phyloP scores from a whole-genome alignment of 2,329 filamentous ascomycete species.

The Botrytis squamosa region DNA sequence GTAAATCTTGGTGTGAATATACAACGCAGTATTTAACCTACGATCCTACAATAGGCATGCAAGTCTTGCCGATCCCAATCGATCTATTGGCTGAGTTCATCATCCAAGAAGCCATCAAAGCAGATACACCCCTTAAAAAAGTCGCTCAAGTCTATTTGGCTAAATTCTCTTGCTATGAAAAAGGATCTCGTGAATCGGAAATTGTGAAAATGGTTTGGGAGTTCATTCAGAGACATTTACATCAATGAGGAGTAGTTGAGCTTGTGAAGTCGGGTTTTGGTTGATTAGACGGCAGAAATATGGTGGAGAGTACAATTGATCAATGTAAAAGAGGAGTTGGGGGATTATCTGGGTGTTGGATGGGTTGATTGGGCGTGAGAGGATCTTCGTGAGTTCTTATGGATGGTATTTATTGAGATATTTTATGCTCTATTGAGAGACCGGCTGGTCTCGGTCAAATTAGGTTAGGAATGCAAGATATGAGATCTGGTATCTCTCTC shows the following conservation, averaged over 20 bases:
- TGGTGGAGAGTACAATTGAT: not conserved
- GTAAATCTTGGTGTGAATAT: not conserved
- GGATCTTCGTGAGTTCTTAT: not conserved
- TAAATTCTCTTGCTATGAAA: not conserved
- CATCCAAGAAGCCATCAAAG: not conserved
- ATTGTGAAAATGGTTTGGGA: not conserved
- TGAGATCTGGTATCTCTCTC: not conserved
- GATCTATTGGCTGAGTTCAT: not conserved
- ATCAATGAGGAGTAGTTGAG: not conserved
- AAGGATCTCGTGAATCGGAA: not conserved
- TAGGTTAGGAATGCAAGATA: not conserved
- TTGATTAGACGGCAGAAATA: not conserved
- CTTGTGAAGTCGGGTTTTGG: not conserved
- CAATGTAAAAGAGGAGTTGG: fast-evolving
- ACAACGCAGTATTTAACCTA: not conserved
- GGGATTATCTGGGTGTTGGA: not conserved
- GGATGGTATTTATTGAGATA: not conserved
- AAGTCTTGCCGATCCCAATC: not conserved
- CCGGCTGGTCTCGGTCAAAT: not conserved
- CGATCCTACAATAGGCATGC: not conserved
- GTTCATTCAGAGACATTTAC: not conserved
- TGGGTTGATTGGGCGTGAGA: not conserved
- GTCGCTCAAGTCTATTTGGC: not conserved
- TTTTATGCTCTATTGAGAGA: not conserved
- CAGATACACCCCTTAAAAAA: not conserved